Conservation (phyloP, 176 grass and related monocot species). For the Themeda triandra region DNA sequence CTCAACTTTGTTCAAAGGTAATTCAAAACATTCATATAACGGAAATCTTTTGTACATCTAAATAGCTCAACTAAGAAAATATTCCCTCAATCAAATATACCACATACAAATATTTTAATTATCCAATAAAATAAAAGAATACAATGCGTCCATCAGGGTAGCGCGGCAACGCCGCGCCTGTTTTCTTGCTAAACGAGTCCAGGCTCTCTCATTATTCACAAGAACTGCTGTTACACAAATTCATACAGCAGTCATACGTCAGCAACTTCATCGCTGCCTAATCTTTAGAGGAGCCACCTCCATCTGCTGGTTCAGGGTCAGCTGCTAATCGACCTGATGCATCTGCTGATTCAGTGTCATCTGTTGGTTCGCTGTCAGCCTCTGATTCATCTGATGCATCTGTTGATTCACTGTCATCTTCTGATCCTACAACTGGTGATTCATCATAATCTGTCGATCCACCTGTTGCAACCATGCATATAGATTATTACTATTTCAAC, state of each 20-base stretch:
- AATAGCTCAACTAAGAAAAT: too few relatives aligned
- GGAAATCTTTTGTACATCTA: too few relatives aligned
- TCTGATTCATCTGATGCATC: neutral
- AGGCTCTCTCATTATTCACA: neutral
- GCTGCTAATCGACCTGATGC: neutral
- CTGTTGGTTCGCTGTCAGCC: neutral
- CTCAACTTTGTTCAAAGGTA: too few relatives aligned
- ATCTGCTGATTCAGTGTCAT: neutral
- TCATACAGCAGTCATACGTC: neutral
- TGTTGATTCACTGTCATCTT: neutral
- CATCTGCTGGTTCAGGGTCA: neutral
- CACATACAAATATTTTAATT: too few relatives aligned
- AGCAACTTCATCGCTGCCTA: neutral
- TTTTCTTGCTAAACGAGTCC: neutral
- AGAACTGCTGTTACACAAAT: neutral
- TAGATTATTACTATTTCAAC: neutral
- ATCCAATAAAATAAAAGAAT: too few relatives aligned
- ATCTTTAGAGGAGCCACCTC: neutral
- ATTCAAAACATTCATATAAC: too few relatives aligned
- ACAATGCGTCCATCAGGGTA: too few relatives aligned
- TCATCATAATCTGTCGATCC: slow-evolving; percentile 2
- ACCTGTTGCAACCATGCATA: neutral
- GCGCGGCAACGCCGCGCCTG: too few relatives aligned
- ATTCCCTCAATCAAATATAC: too few relatives aligned
- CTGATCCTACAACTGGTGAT: neutral